These are phyloP conservation scores for Ganoderma boninense DNA, from an alignment of 1,284 basidiomycete genomes.

Conservation along the genomic window DNA sequence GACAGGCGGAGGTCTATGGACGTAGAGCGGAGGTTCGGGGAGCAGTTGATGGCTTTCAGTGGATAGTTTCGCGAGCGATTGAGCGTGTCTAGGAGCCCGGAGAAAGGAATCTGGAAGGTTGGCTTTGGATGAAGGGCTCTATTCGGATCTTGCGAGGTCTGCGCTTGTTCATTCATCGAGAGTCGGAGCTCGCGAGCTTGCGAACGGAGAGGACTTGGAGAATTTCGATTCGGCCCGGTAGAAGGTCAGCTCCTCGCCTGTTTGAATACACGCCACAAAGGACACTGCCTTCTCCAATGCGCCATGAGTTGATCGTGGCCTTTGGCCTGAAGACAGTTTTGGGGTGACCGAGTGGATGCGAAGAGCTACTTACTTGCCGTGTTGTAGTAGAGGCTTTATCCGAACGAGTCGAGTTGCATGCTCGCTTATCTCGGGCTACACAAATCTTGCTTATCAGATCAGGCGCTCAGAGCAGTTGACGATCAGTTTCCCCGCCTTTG, in stretches of 20 bases:
- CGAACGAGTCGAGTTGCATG: background rate
- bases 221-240: background rate
- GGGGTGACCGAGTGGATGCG: background rate
- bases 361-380: background rate
- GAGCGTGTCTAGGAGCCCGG: background rate
- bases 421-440: background rate
- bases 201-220: background rate
- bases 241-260: background rate
- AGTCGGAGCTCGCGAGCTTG: background rate
- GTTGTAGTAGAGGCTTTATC: background rate
- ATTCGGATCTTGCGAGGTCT: background rate
- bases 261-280: background rate
- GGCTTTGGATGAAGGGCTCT: background rate
- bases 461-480: background rate
- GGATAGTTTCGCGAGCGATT: background rate
- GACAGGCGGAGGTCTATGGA: background rate
- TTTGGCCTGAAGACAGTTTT: background rate
- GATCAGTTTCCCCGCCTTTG: background rate
- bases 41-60: background rate
- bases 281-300: conserved; percentile 2
- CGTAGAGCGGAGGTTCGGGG: conserved; percentile 1
- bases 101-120: background rate
- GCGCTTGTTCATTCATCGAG: background rate
- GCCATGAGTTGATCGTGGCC: background rate
- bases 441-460: conserved; percentile 1